Evolutionary conservation across 2,329 filamentous ascomycete genomes (phyloP).

Genomic region (Monilinia polystroma): DNA sequence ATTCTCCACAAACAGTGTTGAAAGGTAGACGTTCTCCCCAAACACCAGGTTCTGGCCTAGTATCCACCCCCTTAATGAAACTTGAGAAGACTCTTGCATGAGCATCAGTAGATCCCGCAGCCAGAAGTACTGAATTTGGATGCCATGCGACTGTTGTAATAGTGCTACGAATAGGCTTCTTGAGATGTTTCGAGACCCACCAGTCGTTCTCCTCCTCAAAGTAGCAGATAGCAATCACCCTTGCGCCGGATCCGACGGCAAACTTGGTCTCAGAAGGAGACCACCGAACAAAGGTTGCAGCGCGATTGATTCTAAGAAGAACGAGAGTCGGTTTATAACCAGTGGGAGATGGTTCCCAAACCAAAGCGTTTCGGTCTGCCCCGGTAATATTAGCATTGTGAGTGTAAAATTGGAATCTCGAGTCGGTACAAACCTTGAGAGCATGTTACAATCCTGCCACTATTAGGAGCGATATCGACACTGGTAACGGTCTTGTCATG

Average conservation of each 20-base stretch:
- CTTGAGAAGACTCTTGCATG: conserved; percentile 92
- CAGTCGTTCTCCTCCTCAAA: conserved; percentile 99
- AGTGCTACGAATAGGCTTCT: conserved; percentile 97
- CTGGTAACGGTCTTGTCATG: conserved; percentile 97
- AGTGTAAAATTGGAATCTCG: neutral
- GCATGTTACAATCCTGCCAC: conserved; percentile 93
- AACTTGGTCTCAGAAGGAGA: conserved; percentile 96
- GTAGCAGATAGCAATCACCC: conserved; percentile 95
- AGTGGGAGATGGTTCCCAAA: conserved; percentile 90
- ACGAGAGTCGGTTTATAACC: conserved; percentile 98
- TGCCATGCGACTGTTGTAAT: conserved; percentile 96
- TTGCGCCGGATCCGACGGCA: conserved; percentile 91
- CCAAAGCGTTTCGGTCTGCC: conserved; percentile 90
- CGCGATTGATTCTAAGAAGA: conserved; percentile 92
- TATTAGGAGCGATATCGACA: conserved; percentile 89
- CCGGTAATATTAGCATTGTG: conserved; percentile 17
- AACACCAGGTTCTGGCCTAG: conserved; percentile 76
- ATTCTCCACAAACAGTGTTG: conserved; percentile 98
- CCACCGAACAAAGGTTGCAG: conserved; percentile 96
- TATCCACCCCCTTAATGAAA: conserved; percentile 94
- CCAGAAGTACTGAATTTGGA: conserved; percentile 92
- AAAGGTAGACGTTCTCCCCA: conserved; percentile 97
- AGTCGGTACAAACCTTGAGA: conserved; percentile 69
- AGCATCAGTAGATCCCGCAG: conserved; percentile 94
- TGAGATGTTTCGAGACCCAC: conserved; percentile 99